phyloP scores from a whole-genome alignment of 306 rosid species.

The Quercus mongolica region DNA sequence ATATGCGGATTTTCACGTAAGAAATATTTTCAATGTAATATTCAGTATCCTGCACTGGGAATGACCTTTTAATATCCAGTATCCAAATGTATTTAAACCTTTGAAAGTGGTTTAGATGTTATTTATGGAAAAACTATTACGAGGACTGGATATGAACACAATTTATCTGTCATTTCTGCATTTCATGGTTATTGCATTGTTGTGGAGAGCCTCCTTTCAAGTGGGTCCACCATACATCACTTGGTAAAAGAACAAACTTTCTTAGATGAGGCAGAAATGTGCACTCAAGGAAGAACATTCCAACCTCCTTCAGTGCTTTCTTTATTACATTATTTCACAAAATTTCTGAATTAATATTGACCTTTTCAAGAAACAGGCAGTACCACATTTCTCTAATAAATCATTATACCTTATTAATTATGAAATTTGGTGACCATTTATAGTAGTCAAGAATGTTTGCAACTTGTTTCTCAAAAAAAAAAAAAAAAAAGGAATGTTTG shows the following conservation, averaged over 20 bases:
- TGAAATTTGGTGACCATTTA: background rate
- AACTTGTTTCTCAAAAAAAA: background rate
- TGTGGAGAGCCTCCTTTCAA: background rate
- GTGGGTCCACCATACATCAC: background rate
- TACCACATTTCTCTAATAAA: background rate
- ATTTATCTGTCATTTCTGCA: background rate
- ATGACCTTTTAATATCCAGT: background rate
- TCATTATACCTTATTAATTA: background rate
- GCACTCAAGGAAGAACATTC: background rate
- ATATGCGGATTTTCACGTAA: background rate
- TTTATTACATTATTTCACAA: background rate
- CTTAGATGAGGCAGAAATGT: background rate
- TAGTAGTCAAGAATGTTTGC: background rate
- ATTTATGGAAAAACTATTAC: background rate
- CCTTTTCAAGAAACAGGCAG: background rate
- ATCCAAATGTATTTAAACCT: background rate
- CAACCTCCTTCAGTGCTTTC: background rate
- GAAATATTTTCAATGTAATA: background rate
- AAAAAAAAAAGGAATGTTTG: background rate
- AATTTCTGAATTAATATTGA: background rate
- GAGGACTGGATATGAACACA: background rate
- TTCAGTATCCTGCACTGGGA: background rate
- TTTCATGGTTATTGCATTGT: background rate
- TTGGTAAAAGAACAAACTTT: background rate
- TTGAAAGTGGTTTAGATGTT: background rate